Conservation (phyloP, 108 stramenopile genomes). For the Epipyxis sp. region DNA sequence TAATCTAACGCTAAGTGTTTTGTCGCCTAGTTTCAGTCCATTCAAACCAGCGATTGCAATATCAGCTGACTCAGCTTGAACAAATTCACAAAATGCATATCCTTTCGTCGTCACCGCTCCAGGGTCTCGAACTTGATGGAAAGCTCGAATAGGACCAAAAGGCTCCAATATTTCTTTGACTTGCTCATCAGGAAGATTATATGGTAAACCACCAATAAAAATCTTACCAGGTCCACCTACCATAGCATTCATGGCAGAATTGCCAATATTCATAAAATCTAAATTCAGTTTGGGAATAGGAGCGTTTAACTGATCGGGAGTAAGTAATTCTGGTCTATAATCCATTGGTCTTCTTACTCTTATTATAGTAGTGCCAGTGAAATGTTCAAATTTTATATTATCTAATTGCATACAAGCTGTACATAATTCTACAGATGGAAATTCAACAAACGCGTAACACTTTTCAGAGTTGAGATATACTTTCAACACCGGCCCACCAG, state of each 20-base stretch:
- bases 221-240: constrained; percentile 96
- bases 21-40: constrained; percentile 90
- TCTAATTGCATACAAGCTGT: constrained; percentile 84
- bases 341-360: constrained; percentile 94
- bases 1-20: constrained; percentile 77
- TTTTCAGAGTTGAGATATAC: constrained; percentile 90
- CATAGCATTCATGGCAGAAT: constrained; percentile 34
- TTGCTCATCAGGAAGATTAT: constrained; percentile 75
- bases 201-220: constrained; percentile 96
- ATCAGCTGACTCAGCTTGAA: constrained; percentile 69
- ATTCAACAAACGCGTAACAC: constrained; percentile 90
- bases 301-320: constrained; percentile 37
- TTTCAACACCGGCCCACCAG: constrained; percentile 76
- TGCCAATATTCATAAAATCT: constrained; percentile 33
- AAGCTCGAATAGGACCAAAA: constrained; percentile 79
- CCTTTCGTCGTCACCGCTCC: constrained; percentile 76
- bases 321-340: constrained; percentile 79
- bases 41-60: constrained; percentile 86
- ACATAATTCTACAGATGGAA: constrained; percentile 84
- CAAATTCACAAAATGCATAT: constrained; percentile 93
- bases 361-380: constrained; percentile 56
- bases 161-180: constrained; percentile 84
- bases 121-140: constrained; percentile 85
- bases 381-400: constrained; percentile 74
- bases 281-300: constrained; percentile 47